Percentiles rank a stretch among this genome's conserved stretches.
Evolutionary conservation across 2,329 filamentous ascomycete species (phyloP).

Genomic region (Colletotrichum scovillei): DNA sequence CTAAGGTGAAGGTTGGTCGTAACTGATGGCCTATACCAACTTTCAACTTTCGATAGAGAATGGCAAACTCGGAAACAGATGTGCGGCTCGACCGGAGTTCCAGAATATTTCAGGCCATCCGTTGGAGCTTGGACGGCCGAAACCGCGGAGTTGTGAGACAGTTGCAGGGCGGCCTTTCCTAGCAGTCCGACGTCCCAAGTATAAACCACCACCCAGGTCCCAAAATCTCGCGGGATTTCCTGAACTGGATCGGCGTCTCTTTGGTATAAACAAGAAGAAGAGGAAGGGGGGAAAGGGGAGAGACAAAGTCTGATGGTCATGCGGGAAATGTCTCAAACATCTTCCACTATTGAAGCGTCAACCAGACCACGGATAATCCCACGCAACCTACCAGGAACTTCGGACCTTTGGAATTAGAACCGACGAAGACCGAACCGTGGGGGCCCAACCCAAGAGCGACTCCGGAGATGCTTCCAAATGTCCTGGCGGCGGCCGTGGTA

Average conservation of each 20-base stretch:
- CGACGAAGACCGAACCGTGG: conserved; percentile 23
- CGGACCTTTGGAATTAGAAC: conserved; percentile 5
- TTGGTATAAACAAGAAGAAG: not conserved
- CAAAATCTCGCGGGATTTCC: conserved; percentile 24
- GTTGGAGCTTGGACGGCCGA: conserved; percentile 18
- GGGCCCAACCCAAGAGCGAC: conserved; percentile 13
- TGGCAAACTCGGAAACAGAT: conserved; percentile 14
- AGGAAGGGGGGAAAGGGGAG: not conserved
- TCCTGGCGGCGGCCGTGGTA: conserved; percentile 14
- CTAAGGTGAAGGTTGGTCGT: not conserved
- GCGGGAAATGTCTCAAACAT: conserved; percentile 17
- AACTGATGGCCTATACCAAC: conserved; percentile 4
- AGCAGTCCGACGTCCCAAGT: conserved; percentile 23
- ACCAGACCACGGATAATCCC: not conserved
- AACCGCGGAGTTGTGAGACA: conserved; percentile 32
- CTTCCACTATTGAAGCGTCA: not conserved
- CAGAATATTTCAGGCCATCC: conserved; percentile 15
- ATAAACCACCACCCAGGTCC: conserved; percentile 5
- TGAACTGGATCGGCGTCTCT: conserved; percentile 19
- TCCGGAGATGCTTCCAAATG: conserved; percentile 19
- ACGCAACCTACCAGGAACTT: not conserved
- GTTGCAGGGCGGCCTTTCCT: conserved; percentile 19
- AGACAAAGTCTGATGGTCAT: not conserved
- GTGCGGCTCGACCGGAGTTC: conserved; percentile 31
- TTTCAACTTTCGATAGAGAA: conserved; percentile 4